Conservation (phyloP, 139 green algal species). For the Asterochloris erici region DNA sequence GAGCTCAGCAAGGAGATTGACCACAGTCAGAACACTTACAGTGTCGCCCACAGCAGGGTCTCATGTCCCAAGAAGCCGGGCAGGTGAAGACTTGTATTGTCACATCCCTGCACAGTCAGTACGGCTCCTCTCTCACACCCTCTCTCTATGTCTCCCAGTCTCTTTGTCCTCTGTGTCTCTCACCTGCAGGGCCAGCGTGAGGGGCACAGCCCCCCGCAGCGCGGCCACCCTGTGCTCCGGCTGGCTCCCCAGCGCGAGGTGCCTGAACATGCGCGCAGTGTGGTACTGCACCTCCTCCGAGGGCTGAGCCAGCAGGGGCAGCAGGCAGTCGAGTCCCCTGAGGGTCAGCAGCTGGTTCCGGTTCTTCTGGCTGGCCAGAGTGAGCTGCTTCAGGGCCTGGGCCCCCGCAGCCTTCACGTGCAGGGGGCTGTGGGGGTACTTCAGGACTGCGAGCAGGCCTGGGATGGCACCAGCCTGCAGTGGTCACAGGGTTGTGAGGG, state of each 20-base stretch:
- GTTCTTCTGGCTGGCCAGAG: conserved; percentile 12
- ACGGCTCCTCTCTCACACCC: too few relatives aligned
- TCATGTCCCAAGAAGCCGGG: too few relatives aligned
- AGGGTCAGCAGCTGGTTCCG: conserved; percentile 5
- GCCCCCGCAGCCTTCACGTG: neutral
- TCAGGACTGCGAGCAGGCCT: conserved; percentile 12
- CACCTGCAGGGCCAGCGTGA: conserved; percentile 3
- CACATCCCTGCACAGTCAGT: too few relatives aligned
- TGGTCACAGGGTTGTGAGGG: neutral
- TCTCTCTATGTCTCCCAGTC: too few relatives aligned
- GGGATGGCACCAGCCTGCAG: conserved; percentile 15
- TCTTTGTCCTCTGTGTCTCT: neutral
- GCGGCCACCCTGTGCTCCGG: conserved; percentile 8
- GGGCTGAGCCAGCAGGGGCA: neutral
- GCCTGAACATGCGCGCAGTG: conserved; percentile 12
- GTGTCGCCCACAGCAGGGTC: too few relatives aligned
- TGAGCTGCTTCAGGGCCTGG: conserved; percentile 21
- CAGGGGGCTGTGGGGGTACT: neutral
- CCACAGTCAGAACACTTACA: too few relatives aligned
- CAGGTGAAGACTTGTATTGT: too few relatives aligned
- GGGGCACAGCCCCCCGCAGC: neutral
- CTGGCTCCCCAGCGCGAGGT: conserved; percentile 17
- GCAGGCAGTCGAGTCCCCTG: neutral
- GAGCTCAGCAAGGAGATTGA: too few relatives aligned
- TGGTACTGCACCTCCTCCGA: conserved; percentile 20